Evolutionary conservation across 306 rosid species (phyloP).

Genomic region (Notholithocarpus densiflorus): DNA sequence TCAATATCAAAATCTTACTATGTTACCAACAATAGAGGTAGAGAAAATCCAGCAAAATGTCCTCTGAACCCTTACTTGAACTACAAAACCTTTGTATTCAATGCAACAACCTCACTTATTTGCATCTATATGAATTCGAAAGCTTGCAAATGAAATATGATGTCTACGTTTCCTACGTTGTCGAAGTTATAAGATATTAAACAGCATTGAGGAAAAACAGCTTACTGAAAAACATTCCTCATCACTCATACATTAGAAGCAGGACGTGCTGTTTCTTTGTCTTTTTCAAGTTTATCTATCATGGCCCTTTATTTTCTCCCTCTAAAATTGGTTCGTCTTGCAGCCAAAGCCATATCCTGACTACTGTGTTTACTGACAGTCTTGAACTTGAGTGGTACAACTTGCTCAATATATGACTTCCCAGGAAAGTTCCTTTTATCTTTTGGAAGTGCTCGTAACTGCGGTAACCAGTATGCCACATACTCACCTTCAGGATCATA

Average conservation of each 20-base stretch:
- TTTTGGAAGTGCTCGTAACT: constrained; percentile 44
- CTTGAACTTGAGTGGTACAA: constrained; percentile 77
- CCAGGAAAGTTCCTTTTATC: constrained; percentile 75
- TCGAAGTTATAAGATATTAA: neutral
- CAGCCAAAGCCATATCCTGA: constrained; percentile 31
- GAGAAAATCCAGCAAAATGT: neutral
- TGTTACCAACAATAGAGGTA: neutral
- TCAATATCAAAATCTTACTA: neutral
- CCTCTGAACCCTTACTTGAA: neutral
- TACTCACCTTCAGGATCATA: constrained; percentile 91
- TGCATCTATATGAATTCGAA: neutral
- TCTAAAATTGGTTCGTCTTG: constrained; percentile 42
- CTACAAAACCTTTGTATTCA: neutral
- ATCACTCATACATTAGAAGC: neutral
- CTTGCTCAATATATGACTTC: constrained; percentile 54
- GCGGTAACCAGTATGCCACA: constrained; percentile 82
- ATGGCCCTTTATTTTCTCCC: constrained; percentile 39
- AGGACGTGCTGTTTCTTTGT: neutral
- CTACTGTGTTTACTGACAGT: constrained; percentile 33
- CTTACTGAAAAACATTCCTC: neutral
- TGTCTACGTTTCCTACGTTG: neutral
- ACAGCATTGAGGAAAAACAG: neutral
- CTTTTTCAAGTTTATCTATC: constrained; percentile 24
- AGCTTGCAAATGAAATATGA: no score
- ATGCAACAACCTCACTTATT: neutral